Percentiles rank a stretch among this genome's conserved stretches.
Conservation (phyloP, 2,329 filamentous ascomycete species). For the Curvularia eragrostidis region DNA sequence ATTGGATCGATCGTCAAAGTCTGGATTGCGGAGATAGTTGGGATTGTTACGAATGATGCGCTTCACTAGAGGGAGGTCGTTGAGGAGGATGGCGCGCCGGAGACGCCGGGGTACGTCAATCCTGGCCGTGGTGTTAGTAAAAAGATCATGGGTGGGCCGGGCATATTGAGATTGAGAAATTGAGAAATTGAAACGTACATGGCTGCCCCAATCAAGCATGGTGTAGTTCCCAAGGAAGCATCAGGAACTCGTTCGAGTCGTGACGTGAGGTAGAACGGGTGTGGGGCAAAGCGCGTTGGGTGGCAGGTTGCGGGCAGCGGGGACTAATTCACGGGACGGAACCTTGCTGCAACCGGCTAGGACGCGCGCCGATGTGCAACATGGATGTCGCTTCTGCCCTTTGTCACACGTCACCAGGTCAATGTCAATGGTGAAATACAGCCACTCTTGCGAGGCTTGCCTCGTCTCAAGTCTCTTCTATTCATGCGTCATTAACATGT, state of each 20-base stretch:
- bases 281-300: constrained; percentile 16
- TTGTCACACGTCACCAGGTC: constrained; percentile 7
- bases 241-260: constrained; percentile 6
- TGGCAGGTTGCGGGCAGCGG: constrained; percentile 33
- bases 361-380: constrained; percentile 23
- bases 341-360: constrained; percentile 34
- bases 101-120: constrained; percentile 79
- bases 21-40: constrained; percentile 76
- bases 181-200: constrained; percentile 31
- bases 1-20: constrained; percentile 77
- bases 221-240: constrained; percentile 16
- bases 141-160: not conserved
- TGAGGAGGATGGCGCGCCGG: constrained; percentile 79
- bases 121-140: constrained; percentile 54
- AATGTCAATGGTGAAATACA: not conserved
- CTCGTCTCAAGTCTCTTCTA: constrained; percentile 17
- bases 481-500: constrained; percentile 35
- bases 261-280: constrained; percentile 17
- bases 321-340: constrained; percentile 38
- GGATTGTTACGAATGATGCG: constrained; percentile 80
- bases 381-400: constrained; percentile 15
- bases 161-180: not conserved
- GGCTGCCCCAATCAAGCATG: constrained; percentile 31
- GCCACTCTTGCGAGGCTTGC: not conserved
- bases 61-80: constrained; percentile 74